Evolutionary conservation across 2,329 filamentous ascomycete genomes (phyloP).

Genomic region (Stachybotrys chartarum): DNA sequence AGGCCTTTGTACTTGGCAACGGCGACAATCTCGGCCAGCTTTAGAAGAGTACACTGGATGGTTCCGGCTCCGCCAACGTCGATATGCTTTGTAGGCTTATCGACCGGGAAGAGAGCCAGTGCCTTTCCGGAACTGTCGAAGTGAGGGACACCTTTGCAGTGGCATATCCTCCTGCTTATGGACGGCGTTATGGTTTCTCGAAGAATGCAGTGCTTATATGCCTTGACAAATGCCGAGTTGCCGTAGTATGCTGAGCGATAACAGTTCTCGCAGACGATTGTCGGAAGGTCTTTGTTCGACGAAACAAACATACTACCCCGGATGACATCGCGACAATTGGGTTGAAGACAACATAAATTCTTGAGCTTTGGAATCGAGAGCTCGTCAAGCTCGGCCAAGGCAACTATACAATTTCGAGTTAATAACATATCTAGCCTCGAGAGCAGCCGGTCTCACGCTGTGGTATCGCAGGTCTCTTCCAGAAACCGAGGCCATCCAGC

Average conservation of each 20-base stretch:
- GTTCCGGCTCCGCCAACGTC: slow-evolving; percentile 1
- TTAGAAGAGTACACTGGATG: neutral
- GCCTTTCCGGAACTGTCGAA: slow-evolving; percentile 9
- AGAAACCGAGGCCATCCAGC: neutral
- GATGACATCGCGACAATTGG: neutral
- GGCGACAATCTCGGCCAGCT: slow-evolving; percentile 12
- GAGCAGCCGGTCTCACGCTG: neutral
- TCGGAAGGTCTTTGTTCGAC: neutral
- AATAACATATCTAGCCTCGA: neutral
- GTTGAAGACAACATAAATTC: neutral
- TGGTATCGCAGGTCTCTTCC: neutral
- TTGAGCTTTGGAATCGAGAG: neutral
- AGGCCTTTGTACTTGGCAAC: slow-evolving; percentile 14
- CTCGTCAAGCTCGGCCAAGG: neutral
- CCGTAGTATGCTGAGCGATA: slow-evolving; percentile 21
- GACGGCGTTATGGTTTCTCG: slow-evolving; percentile 14
- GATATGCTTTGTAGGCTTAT: slow-evolving; percentile 3
- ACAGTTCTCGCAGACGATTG: slow-evolving; percentile 21
- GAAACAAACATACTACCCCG: neutral
- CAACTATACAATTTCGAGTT: neutral
- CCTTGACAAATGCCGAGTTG: slow-evolving; percentile 17
- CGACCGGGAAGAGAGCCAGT: slow-evolving; percentile 11
- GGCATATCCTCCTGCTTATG: slow-evolving; percentile 16
- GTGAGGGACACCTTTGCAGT: slow-evolving; percentile 11
- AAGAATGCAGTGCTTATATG: slow-evolving; percentile 25